Conservation (phyloP, 495 filamentous ascomycete species). For the Pyrenopolyporus hunteri region DNA sequence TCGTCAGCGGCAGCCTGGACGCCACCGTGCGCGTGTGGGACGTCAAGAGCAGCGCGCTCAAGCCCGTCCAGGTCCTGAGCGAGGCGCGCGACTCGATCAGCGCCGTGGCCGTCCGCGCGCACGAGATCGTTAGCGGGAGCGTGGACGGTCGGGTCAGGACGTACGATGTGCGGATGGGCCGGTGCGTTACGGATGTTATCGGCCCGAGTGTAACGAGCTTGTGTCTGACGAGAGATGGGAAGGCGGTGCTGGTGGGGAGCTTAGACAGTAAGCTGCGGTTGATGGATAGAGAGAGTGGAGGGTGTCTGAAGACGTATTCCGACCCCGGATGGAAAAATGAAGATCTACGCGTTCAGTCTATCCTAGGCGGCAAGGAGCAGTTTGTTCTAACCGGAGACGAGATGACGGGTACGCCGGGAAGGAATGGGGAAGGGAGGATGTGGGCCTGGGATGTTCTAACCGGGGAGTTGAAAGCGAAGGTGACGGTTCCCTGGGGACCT, state of each 20-base stretch:
- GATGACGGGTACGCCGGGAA: conserved; percentile 46
- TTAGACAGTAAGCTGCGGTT: conserved; percentile 79
- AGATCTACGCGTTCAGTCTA: conserved; percentile 73
- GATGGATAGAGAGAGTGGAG: conserved; percentile 79
- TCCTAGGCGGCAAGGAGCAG: conserved; percentile 74
- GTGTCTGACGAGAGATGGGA: conserved; percentile 69
- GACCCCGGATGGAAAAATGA: conserved; percentile 66
- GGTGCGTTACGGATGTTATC: conserved; percentile 73
- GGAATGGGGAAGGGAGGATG: conserved; percentile 62
- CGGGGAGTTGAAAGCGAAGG: conserved; percentile 67
- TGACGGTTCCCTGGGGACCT: conserved; percentile 66
- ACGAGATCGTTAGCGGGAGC: conserved; percentile 72
- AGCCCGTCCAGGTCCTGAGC: conserved; percentile 76
- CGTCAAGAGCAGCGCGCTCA: conserved; percentile 61
- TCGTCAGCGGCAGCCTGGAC: conserved; percentile 80
- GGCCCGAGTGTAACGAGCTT: conserved; percentile 72
- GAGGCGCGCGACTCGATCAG: conserved; percentile 82
- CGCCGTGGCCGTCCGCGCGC: conserved; percentile 59
- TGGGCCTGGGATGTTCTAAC: conserved; percentile 91
- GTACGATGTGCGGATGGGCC: conserved; percentile 89
- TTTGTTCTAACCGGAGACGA: conserved; percentile 87
- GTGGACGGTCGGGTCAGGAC: conserved; percentile 84
- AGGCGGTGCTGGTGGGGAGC: conserved; percentile 73
- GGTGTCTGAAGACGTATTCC: conserved; percentile 73
- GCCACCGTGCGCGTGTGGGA: conserved; percentile 90